These are phyloP conservation scores for Ceratocystis ficicola DNA, from an alignment of 2,329 filamentous ascomycete genomes.

Conservation along the genomic window DNA sequence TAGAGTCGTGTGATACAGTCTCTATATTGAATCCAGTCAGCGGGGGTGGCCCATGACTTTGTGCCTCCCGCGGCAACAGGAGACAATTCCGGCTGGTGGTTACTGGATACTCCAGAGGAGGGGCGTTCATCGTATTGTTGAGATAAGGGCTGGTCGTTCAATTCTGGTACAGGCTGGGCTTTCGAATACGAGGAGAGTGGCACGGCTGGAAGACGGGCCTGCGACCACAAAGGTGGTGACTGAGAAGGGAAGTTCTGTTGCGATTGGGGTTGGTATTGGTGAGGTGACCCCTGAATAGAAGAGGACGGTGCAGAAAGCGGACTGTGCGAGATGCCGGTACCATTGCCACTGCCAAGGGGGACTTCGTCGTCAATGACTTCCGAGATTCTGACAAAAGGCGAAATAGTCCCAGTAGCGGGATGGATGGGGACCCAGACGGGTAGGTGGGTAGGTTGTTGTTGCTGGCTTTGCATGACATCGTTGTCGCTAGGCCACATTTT, in stretches of 20 bases:
- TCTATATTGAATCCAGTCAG: conserved; percentile 20
- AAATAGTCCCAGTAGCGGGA: conserved; percentile 13
- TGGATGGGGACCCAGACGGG: conserved; percentile 22
- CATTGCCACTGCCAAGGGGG: background rate
- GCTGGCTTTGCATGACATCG: background rate
- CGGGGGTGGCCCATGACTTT: conserved; percentile 21
- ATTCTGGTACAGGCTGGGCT: background rate
- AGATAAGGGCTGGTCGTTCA: conserved; percentile 15
- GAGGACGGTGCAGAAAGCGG: conserved; percentile 17
- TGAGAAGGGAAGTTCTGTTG: conserved; percentile 10
- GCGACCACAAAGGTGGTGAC: conserved; percentile 18
- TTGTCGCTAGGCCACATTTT: conserved; percentile 14
- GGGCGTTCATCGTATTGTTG: conserved; percentile 20
- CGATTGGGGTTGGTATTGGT: conserved; percentile 17
- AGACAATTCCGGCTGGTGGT: conserved; percentile 9
- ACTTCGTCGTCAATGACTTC: conserved; percentile 20
- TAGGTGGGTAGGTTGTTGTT: conserved; percentile 15
- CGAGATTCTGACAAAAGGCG: conserved; percentile 19
- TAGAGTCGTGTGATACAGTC: conserved; percentile 20
- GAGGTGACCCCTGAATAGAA: conserved; percentile 20
- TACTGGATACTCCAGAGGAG: conserved; percentile 19
- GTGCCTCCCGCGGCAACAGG: conserved; percentile 4
- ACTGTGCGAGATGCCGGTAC: conserved; percentile 10
- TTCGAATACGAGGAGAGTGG: conserved; percentile 12
- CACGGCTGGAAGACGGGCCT: conserved; percentile 17